These are phyloP conservation scores for Ascoidea tarda DNA, from an alignment of 805 yeast genomes.

Conservation along the genomic window DNA sequence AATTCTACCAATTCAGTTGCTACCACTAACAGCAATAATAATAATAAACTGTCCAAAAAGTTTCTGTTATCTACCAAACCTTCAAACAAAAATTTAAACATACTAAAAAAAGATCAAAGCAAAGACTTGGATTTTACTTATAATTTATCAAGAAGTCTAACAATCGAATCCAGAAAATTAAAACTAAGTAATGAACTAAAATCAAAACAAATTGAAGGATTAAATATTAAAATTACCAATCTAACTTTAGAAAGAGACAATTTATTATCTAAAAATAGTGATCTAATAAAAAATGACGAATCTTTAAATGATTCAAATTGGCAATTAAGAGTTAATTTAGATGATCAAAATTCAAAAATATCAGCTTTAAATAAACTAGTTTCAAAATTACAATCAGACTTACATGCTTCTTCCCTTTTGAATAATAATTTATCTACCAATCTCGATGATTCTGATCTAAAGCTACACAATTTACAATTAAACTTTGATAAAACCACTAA, in stretches of 20 bases:
- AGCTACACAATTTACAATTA: constrained; percentile 24
- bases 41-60: neutral
- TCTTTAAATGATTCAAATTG: constrained; percentile 44
- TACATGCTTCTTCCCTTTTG: constrained; percentile 23
- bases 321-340: constrained; percentile 45
- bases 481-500: constrained; percentile 23
- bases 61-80: neutral
- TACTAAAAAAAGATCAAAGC: constrained; percentile 18
- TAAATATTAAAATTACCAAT: constrained; percentile 3
- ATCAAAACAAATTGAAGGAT: constrained; percentile 6
- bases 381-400: constrained; percentile 23
- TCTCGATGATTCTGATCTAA: constrained; percentile 30
- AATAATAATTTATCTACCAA: constrained; percentile 27
- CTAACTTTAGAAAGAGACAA: constrained; percentile 5
- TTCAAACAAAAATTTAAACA: neutral
- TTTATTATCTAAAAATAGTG: constrained; percentile 11
- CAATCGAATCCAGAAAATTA: constrained; percentile 56
- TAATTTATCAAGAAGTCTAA: constrained; percentile 57
- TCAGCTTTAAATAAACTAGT: constrained; percentile 27
- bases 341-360: constrained; percentile 19
- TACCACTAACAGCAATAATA: constrained; percentile 6
- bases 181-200: constrained; percentile 46
- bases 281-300: constrained; percentile 24
- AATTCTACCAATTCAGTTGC: constrained; percentile 1
- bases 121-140: constrained; percentile 62